phyloP scores from a whole-genome alignment of 108 stramenopile genomes.

The Pseudonitzschia multiseries region DNA sequence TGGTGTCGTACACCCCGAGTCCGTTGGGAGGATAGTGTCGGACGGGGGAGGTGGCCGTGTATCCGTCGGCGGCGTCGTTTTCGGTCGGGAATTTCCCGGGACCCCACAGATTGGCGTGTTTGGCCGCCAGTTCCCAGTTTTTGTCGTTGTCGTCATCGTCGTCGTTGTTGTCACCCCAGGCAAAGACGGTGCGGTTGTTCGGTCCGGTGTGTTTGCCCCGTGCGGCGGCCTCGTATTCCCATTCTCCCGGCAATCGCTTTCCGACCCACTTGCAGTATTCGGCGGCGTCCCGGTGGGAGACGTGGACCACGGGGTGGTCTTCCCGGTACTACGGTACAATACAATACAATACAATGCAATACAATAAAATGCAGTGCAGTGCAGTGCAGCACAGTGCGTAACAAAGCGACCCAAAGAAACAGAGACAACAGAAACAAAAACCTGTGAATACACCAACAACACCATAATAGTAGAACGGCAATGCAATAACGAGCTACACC shows the following conservation, averaged over 20 bases:
- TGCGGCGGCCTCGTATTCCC: constrained; percentile 93
- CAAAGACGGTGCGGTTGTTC: constrained; percentile 71
- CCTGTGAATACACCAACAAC: too few relatives aligned
- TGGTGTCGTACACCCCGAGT: constrained; percentile 87
- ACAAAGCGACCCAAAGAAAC: too few relatives aligned
- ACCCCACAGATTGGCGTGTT: constrained; percentile 83
- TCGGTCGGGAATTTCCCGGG: constrained; percentile 75
- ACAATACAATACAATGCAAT: not conserved
- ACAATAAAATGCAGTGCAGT: not conserved
- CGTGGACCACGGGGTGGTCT: constrained; percentile 91
- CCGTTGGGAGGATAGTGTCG: constrained; percentile 77
- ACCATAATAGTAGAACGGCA: too few relatives aligned
- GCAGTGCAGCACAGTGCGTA: not conserved
- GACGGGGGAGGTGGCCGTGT: constrained; percentile 83
- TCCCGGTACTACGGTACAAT: constrained; percentile 45
- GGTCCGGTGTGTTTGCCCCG: constrained; percentile 77
- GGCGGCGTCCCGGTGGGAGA: constrained; percentile 90
- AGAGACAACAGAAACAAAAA: too few relatives aligned
- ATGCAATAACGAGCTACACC: too few relatives aligned
- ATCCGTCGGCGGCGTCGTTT: constrained; percentile 85
- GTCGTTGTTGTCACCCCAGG: constrained; percentile 67
- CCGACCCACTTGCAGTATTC: constrained; percentile 94
- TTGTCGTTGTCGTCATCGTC: constrained; percentile 60
- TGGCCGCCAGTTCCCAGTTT: constrained; percentile 46
- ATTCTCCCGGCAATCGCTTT: constrained; percentile 85